phyloP scores from a whole-genome alignment of 176 grass and related monocot species.

The Chrysopogon serrulatus region DNA sequence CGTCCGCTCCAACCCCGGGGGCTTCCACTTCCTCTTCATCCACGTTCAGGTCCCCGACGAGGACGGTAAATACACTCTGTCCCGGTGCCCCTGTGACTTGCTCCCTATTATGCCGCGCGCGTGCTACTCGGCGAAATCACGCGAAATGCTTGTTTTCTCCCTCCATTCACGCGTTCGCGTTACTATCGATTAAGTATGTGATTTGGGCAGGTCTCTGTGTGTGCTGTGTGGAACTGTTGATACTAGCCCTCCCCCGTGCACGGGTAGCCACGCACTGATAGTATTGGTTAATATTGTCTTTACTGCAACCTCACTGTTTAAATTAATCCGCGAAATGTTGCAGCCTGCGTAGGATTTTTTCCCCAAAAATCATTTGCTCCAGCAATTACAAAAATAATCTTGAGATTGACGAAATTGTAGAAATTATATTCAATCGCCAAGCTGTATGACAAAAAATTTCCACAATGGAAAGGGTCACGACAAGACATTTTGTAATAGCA shows the following conservation, averaged over 20 bases:
- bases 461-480: not conserved
- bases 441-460: not conserved
- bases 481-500: not conserved
- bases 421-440: not conserved
- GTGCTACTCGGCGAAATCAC: not conserved
- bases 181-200: not conserved
- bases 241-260: not conserved
- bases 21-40: constrained; percentile 85
- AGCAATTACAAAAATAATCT: not conserved
- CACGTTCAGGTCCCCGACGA: constrained; percentile 89
- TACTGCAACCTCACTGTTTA: not conserved
- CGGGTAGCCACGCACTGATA: not conserved
- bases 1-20: constrained; percentile 71
- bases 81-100: not conserved
- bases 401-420: not conserved
- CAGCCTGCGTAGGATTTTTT: not conserved
- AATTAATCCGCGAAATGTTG: not conserved
- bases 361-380: not conserved
- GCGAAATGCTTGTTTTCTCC: constrained; percentile 9
- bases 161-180: not conserved
- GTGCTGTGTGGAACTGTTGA: not conserved
- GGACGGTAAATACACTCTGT: constrained; percentile 50
- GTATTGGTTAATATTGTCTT: not conserved
- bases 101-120: not conserved
- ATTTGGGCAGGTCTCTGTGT: not conserved